Evolutionary conservation across 495 filamentous ascomycete genomes (phyloP), one percentile per base, ranked within the genome.

Genomic region (Pyrenopolyporus hunteri): DNA sequence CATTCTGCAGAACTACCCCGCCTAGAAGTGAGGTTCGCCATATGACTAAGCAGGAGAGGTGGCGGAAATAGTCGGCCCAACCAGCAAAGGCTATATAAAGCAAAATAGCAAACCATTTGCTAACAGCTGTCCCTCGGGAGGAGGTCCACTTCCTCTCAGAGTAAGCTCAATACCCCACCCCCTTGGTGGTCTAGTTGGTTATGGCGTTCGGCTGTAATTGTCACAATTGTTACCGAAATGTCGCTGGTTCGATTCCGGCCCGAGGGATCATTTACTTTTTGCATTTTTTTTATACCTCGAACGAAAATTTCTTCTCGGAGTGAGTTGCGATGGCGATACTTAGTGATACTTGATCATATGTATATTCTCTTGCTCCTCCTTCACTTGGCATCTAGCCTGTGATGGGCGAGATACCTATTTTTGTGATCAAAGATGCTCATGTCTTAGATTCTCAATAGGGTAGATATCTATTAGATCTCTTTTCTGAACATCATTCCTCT

Each of bases 161-260:
- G 50, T 11, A 43, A 42, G 36, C 14, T 11, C 23, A 7, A 17
- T 42, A 29, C 6, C 22, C 14, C 35, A 2, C 25, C 28, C 63
- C 63, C 63, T 66, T 66, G 63, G 63, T 66, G 46, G 63, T 66
- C 45, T 62, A 68, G 71, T 53, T 76, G 75, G 68, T 69, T 62
- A 59, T 50, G 40, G 37, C 57, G 28, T 56, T 63, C 58, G 42
- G 48, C 56, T 61, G 62, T 61, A 66, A 62, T 56, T 57, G 54
- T n/a, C 9, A 47, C 11, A 42, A 57, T 69, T 66, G 56, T 59
- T 51, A 64, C 53, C 52, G 65, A 62, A 68, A 65, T 53, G 58
- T 62, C 56, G 59, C 44, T 56, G 48, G 43, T 45, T 59, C 54
- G 57, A 58, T 51, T 66, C 63, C 63, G 63, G 63, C 63, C 58